These are phyloP conservation scores for Zygoascus sp. DNA, from an alignment of 1,139 yeast genomes.

Conservation along the genomic window DNA sequence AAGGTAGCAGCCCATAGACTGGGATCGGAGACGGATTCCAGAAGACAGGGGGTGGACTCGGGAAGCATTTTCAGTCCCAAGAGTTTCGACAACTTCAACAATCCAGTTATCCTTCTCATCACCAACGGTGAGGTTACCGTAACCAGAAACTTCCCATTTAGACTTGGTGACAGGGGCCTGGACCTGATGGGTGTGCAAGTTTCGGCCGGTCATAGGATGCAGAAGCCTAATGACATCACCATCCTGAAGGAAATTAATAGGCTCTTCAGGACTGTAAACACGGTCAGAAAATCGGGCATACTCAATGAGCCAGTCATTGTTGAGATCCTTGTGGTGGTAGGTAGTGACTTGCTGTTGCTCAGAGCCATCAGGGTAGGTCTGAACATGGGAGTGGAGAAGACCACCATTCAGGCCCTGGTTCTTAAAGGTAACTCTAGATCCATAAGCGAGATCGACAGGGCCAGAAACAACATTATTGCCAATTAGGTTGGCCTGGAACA, in stretches of 20 bases:
- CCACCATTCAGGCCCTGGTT: constrained; percentile 93
- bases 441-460: constrained; percentile 81
- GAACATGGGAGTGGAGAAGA: constrained; percentile 89
- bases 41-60: constrained; percentile 82
- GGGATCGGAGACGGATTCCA: constrained; percentile 70
- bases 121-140: constrained; percentile 83
- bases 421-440: constrained; percentile 75
- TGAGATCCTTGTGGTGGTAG: constrained; percentile 84
- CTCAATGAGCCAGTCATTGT: constrained; percentile 88
- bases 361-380: constrained; percentile 91
- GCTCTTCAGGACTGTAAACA: constrained; percentile 49
- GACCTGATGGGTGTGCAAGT: constrained; percentile 82
- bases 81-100: constrained; percentile 78
- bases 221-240: constrained; percentile 74
- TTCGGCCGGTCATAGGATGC: constrained; percentile 80
- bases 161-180: constrained; percentile 71
- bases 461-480: constrained; percentile 82
- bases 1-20: constrained; percentile 73
- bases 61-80: constrained; percentile 53
- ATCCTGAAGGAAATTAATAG: constrained; percentile 57
- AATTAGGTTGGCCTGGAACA: constrained; percentile 87
- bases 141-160: constrained; percentile 85
- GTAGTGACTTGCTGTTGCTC: constrained; percentile 95
- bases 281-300: constrained; percentile 56
- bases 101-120: constrained; percentile 93